These are phyloP conservation scores for Rhizopus delemar DNA, from an alignment of 371 early-diverging fungal species.

Conservation along the genomic window DNA sequence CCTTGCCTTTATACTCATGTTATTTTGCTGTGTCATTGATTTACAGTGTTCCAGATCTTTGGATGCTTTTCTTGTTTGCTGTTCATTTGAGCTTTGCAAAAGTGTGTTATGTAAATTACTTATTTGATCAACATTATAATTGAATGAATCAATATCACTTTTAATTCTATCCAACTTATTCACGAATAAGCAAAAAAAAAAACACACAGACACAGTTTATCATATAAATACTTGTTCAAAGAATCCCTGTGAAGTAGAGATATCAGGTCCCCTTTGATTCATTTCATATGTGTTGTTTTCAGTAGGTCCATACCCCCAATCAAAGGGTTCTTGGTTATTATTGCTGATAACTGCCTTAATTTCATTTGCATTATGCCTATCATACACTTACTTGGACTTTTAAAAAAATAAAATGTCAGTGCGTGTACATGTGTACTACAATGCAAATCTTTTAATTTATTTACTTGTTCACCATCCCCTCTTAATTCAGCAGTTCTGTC, in stretches of 20 bases:
- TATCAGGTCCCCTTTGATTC: background rate
- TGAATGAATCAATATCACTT: conserved; percentile 29
- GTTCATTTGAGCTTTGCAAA: conserved; percentile 42
- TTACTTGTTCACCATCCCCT: conserved; percentile 4
- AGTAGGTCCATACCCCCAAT: conserved; percentile 15
- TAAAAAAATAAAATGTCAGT: background rate
- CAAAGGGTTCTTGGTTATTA: conserved; percentile 5
- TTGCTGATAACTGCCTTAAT: background rate
- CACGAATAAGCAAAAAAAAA: background rate
- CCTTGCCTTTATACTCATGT: conserved; percentile 28
- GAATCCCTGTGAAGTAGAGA: background rate
- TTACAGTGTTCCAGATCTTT: conserved; percentile 35
- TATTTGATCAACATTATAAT: conserved; percentile 37
- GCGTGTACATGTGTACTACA: background rate
- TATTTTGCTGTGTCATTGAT: conserved; percentile 31
- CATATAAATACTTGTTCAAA: conserved; percentile 5
- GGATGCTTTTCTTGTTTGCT: conserved; percentile 34
- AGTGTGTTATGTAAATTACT: conserved; percentile 35
- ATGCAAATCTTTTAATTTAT: background rate
- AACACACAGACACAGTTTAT: background rate
- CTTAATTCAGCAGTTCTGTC: conserved; percentile 37
- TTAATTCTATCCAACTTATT: conserved; percentile 37
- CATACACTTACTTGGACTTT: conserved; percentile 17
- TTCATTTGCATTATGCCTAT: conserved; percentile 1
- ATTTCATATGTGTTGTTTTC: conserved; percentile 19